Base-by-base conservation (phyloP, 1,139 yeast species). In the Geotrichum bryndzae region DNA sequence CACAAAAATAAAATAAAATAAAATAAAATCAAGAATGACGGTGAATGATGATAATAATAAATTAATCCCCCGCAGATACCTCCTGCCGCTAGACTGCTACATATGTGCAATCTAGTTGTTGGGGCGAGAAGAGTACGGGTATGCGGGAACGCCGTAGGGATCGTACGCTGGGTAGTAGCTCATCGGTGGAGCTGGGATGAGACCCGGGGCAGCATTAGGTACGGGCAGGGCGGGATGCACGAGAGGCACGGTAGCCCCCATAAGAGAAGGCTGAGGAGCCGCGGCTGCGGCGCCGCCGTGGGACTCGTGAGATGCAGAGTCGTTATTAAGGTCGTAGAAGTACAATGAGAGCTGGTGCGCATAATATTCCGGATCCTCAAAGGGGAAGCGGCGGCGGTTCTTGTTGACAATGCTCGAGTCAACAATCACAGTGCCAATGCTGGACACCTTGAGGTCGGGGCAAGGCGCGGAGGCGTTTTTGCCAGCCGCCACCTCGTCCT, bases 261-360 rank as follows among this genome's bases (percentile, higher is more conserved):
- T 27, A 51, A 56, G 51, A 51, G 59, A 51, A 25, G 53, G 22
- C 48, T n/a, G 48, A n/a, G 18, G 22, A 41, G 22, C 48, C 48
- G 48, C 48, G 3, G 48, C 81, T 74, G 53, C 41, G 13, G 54
- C 35, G 27, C 54, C 50, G 23, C 82, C 82, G 66, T 76, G 74
- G 63, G 77, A 73, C 41, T 41, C 48, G 48, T 56, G 51, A 41
- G 38, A 56, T 56, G 59, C 59, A 56, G 59, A 54, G 54, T 56
- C 54, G 27, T 51, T 38, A 51, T 38, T 31, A 29, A 51, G 58
- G 27, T 31, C 53, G 51, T 45, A 31, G 33, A 33, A 46, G 41
- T 56, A 56, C 13, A 50, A 29, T 22, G 53, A 45, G 31, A 50
- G 51, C 58, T 56, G 58, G 45, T 35, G 48, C 10, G 50, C 54